phyloP scores from a whole-genome alignment of 371 early-diverging fungal genomes.

The Mucor circinelloides region DNA sequence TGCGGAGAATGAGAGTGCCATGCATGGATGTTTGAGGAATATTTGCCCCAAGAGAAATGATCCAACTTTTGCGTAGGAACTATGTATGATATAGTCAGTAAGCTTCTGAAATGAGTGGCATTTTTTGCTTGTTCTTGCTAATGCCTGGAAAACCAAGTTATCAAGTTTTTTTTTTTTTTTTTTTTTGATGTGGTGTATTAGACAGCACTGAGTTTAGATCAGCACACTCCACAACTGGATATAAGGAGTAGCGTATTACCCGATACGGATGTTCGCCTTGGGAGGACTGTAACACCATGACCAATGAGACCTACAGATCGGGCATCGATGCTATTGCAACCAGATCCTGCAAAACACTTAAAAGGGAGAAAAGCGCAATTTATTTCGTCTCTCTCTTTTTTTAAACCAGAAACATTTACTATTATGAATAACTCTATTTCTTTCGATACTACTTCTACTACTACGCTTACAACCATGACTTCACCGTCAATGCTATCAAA shows the following conservation, averaged over 20 bases:
- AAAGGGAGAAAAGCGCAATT: background rate
- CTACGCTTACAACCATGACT: background rate
- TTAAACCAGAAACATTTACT: background rate
- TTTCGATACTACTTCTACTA: background rate
- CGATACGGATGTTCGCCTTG: background rate
- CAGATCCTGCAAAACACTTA: background rate
- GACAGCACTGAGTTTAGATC: background rate
- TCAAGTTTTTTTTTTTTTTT: too few species aligned
- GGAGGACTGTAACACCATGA: background rate
- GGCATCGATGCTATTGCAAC: background rate
- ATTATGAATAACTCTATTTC: background rate
- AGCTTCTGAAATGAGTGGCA: too few species aligned
- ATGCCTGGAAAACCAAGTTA: background rate
- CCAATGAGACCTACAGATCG: background rate
- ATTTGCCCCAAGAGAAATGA: too few species aligned
- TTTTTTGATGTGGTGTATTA: background rate
- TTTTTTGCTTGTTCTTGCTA: too few species aligned
- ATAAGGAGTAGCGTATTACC: background rate
- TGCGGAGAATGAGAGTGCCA: background rate
- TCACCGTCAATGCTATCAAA: background rate
- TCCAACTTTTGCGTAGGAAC: too few species aligned
- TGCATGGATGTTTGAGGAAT: background rate
- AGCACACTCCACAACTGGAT: background rate
- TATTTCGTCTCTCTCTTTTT: background rate
- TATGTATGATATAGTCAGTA: too few species aligned